phyloP scores from a whole-genome alignment of 257 asterid genomes.

The Solanum chaucha region DNA sequence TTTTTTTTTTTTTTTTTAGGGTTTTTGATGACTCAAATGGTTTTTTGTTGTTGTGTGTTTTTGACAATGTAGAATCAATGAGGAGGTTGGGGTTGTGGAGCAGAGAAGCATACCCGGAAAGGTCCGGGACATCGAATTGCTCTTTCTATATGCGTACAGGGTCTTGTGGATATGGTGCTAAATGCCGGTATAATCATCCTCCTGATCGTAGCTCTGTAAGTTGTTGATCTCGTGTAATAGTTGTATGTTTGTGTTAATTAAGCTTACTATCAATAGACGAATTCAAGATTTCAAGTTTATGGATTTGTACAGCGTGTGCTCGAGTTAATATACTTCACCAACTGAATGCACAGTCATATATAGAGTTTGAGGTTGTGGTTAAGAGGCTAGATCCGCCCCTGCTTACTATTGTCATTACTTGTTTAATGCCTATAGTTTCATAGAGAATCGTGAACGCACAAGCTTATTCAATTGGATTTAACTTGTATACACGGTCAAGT shows the following conservation, averaged over 20 bases:
- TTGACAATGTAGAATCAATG: slow-evolving; percentile 38
- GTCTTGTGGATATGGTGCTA: slow-evolving; percentile 69
- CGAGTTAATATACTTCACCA: background rate
- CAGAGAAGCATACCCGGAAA: slow-evolving; percentile 57
- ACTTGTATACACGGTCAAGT: background rate
- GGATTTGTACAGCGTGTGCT: background rate
- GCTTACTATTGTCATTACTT: background rate
- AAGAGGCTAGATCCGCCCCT: background rate
- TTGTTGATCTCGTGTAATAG: background rate
- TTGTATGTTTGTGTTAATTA: background rate
- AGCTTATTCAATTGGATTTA: background rate
- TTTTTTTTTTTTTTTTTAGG: slow-evolving; percentile 18
- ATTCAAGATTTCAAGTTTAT: background rate
- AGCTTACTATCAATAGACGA: background rate
- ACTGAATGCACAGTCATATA: background rate
- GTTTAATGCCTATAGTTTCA: background rate
- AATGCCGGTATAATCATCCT: slow-evolving; percentile 87
- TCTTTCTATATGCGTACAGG: slow-evolving; percentile 72
- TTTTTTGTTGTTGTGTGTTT: background rate
- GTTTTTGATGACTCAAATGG: background rate
- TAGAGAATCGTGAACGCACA: background rate
- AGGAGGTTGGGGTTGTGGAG: slow-evolving; percentile 48
- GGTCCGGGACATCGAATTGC: slow-evolving; percentile 62
- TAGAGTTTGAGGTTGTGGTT: background rate
- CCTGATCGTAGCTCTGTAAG: slow-evolving; percentile 60